Evolutionary conservation across 495 filamentous ascomycete species (phyloP).

Genomic region (Cercophora sp.): DNA sequence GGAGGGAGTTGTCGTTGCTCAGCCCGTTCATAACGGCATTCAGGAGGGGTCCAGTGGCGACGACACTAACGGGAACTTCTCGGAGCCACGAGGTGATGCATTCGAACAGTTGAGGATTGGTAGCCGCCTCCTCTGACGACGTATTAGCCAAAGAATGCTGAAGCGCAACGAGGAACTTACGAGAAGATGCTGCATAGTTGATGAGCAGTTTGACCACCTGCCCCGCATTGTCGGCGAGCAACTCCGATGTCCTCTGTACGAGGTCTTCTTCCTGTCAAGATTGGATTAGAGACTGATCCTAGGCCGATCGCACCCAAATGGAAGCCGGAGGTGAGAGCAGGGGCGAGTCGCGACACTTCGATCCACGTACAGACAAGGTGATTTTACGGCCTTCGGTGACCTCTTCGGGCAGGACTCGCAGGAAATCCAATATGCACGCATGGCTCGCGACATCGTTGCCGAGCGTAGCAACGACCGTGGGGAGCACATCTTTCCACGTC

Average conservation of each 20-base stretch:
- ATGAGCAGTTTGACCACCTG: conserved; percentile 81
- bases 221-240: conserved; percentile 83
- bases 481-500: conserved; percentile 91
- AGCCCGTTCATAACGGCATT: conserved; percentile 75
- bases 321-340: conserved; percentile 24
- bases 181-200: conserved; percentile 84
- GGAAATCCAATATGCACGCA: conserved; percentile 87
- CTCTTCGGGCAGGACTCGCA: conserved; percentile 95
- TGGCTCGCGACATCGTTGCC: conserved; percentile 71
- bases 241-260: conserved; percentile 69
- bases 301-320: conserved; percentile 39
- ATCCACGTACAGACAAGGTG: conserved; percentile 90
- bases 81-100: conserved; percentile 96
- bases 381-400: conserved; percentile 99
- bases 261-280: conserved; percentile 88
- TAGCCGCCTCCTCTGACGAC: conserved; percentile 57
- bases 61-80: conserved; percentile 77
- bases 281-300: conserved; percentile 50
- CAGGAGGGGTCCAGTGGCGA: conserved; percentile 83
- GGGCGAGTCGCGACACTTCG: conserved; percentile 50
- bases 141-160: background rate
- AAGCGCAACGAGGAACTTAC: conserved; percentile 46
- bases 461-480: conserved; percentile 70
- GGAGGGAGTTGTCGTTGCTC: conserved; percentile 69
- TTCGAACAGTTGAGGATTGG: conserved; percentile 85